Percentiles rank a stretch among this genome's conserved stretches.
These are phyloP conservation scores for Aspergillus heteromorphus DNA, from an alignment of 495 filamentous ascomycete species.

Conservation along the genomic window DNA sequence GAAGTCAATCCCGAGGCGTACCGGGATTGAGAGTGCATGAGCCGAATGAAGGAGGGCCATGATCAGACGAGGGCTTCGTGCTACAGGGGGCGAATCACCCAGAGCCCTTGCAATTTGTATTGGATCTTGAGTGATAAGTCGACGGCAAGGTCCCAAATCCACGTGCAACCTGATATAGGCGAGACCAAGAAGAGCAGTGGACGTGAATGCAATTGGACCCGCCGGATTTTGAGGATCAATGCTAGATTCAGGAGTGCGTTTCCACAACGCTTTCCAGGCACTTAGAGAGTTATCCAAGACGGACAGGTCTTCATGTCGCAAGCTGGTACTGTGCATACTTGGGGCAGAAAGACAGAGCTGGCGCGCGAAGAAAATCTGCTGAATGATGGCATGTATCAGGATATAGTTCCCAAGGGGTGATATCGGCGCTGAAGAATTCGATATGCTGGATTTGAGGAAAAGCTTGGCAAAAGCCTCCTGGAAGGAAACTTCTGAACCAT, in stretches of 20 bases:
- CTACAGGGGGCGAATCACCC: slow-evolving; percentile 34
- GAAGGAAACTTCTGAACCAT: slow-evolving; percentile 37
- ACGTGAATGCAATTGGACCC: slow-evolving; percentile 50
- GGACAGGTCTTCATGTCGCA: slow-evolving; percentile 41
- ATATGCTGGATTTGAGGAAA: slow-evolving; percentile 36
- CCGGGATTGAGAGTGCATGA: slow-evolving; percentile 50
- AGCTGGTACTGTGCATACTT: slow-evolving; percentile 36
- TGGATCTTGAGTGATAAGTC: slow-evolving; percentile 45
- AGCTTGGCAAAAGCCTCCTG: slow-evolving; percentile 46
- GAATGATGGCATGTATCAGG: slow-evolving; percentile 48
- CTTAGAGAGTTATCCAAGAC: slow-evolving; percentile 39
- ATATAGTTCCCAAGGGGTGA: slow-evolving; percentile 52
- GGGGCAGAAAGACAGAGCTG: slow-evolving; percentile 44
- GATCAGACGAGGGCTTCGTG: slow-evolving; percentile 42
- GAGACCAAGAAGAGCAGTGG: slow-evolving; percentile 48
- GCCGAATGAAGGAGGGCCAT: slow-evolving; percentile 49
- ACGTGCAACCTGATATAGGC: slow-evolving; percentile 50
- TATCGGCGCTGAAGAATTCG: slow-evolving; percentile 45
- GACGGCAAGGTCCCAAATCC: slow-evolving; percentile 41
- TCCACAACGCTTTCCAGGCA: slow-evolving; percentile 51
- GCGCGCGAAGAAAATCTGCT: slow-evolving; percentile 49
- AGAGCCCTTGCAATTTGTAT: slow-evolving; percentile 38
- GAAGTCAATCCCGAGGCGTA: slow-evolving; percentile 48
- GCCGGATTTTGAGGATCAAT: slow-evolving; percentile 49
- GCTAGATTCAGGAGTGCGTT: slow-evolving; percentile 47